Evolutionary conservation across 192 early-diverging fungal species (phyloP), one percentile per base, ranked within the genome.

Genomic region (Coemansia asiatica): DNA sequence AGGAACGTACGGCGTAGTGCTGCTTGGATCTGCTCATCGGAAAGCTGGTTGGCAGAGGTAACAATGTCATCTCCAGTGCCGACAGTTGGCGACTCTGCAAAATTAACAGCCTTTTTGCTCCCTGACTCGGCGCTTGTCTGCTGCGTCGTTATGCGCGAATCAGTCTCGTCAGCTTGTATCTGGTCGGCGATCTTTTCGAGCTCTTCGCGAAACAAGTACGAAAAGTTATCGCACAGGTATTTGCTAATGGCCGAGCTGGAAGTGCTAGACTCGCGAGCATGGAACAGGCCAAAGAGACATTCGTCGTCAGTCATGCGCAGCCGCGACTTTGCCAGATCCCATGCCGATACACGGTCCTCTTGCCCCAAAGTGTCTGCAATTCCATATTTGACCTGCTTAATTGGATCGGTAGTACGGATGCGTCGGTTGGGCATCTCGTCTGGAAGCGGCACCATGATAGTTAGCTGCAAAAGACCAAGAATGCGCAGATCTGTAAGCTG

Each of bases 401-500:
- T 87, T 60, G 90, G 89, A 16, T 90, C 91, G 6, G 93, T 92
- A 0, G 92, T 95, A 48, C 94, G 87, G 15, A 95, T 86, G 53
- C 94, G 89, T 7, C 93, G 79, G 29, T 93, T 85, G 25, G 86
- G 81, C 60, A 87, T 89, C 61, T 96, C 92, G 46, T 95, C 94
- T 0, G 94, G 94, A 25, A 90, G 79, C 4, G 89, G 86, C 13
- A 87, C 85, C 64, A 94, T 75, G 61, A 91, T 88, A 0, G 94
- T 96, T n/a, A 96, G 90, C 66, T 96, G 92, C 89, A 95, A 87
- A 22, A 96, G 72, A 13, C 94, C 94, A 44, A 96, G 76, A 35
- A 94, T 85, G 9, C 92, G 90, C 46, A 96, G 75, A 29, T 86
- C 85, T 6, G 85, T 88, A 26, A 96, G 81, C 49, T 88, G 87